Base-by-base conservation (phyloP, 805 yeast species). In the Candida insectalens region DNA sequence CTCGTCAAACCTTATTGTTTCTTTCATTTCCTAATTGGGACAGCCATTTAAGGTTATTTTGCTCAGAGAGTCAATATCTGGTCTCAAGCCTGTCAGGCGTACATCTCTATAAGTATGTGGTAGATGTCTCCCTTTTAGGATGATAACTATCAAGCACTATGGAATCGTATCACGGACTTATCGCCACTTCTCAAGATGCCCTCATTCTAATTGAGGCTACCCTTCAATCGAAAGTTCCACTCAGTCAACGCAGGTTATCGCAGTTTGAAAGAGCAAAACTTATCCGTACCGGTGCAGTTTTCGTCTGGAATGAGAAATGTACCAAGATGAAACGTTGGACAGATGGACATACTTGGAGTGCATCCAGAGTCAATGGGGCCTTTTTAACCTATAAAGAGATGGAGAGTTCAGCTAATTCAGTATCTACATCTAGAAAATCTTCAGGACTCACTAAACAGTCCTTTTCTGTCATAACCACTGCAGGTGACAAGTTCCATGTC, bases 251-350 rank as follows among this genome's bases (percentile, higher is more conserved):
- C 35, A 53, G 88, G 19, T 63, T 80, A 10, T 66, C 73, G 10
- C 74, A 69, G 17, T 56, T 57, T 19, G 84, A 80, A 49, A 57
- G 83, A 17, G 32, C 40, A 9, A 51, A 60, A 19, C 54, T 57
- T 15, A 77, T 81, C 27, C 54, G 55, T 15, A 63, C 75, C 6
- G 84, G 84, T 4, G 64, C 77, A 3, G 68, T 80, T 2, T 80
- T 73, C 45, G 69, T 78, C 6, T 80, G 87, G 87, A 78, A 74
- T 49, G 88, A 80, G 49, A 60, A 66, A 10, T 77, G 73, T 43
- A 74, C 83, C 28, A 80, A 76, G 13, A 77, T 81, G 75, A 69
- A 74, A 41, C 58, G 88, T 19, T 80, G 89, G 88, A 80, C 88
- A 1, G 89, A 80, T 47, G 84, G 88, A 14, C 69, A 70, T 41